Conservation (phyloP, 169 alveolate genomes). For the Theileria parva region DNA sequence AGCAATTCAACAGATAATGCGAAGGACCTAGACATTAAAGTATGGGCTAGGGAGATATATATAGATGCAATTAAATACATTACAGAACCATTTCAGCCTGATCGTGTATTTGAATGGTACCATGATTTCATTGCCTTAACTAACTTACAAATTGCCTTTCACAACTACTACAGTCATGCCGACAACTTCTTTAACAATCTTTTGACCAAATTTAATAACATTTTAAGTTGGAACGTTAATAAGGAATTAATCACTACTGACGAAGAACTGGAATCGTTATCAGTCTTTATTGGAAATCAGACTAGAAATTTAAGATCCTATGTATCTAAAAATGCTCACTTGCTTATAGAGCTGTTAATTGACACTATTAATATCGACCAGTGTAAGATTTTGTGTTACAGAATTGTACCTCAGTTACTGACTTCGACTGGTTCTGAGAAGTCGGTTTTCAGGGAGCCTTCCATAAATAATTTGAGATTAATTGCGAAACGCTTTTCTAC, state of each 20-base stretch:
- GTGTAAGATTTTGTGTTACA: background rate
- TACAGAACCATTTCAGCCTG: background rate
- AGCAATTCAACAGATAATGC: slow-evolving; percentile 16
- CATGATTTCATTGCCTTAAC: slow-evolving; percentile 55
- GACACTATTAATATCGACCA: background rate
- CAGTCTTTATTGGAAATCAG: slow-evolving; percentile 26
- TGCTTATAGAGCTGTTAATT: slow-evolving; percentile 14
- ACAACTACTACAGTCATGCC: background rate
- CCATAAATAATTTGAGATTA: background rate
- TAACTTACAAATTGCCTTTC: slow-evolving; percentile 53
- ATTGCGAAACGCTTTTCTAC: background rate
- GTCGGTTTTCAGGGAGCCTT: slow-evolving; percentile 41
- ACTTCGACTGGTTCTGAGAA: slow-evolving; percentile 46
- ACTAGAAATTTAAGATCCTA: slow-evolving; percentile 48
- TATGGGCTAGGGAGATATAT: slow-evolving; percentile 5
- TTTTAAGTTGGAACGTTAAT: too few relatives aligned
- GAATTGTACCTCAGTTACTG: slow-evolving; percentile 36
- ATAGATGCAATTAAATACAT: slow-evolving; percentile 30
- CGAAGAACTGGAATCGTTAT: slow-evolving; percentile 13
- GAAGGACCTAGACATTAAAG: background rate
- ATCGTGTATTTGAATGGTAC: slow-evolving; percentile 36
- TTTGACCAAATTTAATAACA: too few relatives aligned
- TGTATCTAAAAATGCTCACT: slow-evolving; percentile 48
- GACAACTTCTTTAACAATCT: too few relatives aligned
- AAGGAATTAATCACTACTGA: slow-evolving; percentile 2